phyloP scores from a whole-genome alignment of 257 asterid genomes.

The Solanum bulbocastanum region DNA sequence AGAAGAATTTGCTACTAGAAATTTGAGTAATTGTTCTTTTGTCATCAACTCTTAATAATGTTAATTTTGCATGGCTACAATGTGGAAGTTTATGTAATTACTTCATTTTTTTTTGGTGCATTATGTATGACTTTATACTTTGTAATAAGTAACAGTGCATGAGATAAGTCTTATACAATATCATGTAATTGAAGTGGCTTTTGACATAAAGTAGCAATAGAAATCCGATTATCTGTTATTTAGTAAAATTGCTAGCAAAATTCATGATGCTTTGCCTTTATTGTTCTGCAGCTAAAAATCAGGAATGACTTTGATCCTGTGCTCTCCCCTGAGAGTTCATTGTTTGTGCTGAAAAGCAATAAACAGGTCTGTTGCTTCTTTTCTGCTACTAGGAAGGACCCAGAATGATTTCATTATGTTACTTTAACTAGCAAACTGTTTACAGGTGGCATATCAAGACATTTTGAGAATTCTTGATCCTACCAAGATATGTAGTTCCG shows the following conservation, averaged over 20 bases:
- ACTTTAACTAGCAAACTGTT: background rate
- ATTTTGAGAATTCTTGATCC: constrained; percentile 84
- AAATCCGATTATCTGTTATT: background rate
- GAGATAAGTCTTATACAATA: background rate
- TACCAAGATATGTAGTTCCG: constrained; percentile 89
- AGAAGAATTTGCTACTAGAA: background rate
- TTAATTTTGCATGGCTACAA: background rate
- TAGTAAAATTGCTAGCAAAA: background rate
- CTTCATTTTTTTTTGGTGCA: background rate
- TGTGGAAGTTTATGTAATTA: background rate
- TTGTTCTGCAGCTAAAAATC: constrained; percentile 79
- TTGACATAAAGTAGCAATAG: background rate
- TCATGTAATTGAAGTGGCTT: background rate
- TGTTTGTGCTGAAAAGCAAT: constrained; percentile 88
- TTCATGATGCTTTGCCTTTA: background rate
- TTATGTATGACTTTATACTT: background rate
- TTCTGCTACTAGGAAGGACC: constrained; percentile 5
- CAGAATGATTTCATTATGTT: background rate
- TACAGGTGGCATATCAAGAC: constrained; percentile 90
- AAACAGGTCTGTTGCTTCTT: constrained; percentile 48
- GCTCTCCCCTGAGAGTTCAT: constrained; percentile 95
- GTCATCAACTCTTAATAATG: background rate
- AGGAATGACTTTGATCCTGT: constrained; percentile 98
- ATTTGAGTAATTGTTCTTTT: background rate
- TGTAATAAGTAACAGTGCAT: background rate